Base-by-base conservation (phyloP, 306 rosid species). In the Phaseolus lunatus region DNA sequence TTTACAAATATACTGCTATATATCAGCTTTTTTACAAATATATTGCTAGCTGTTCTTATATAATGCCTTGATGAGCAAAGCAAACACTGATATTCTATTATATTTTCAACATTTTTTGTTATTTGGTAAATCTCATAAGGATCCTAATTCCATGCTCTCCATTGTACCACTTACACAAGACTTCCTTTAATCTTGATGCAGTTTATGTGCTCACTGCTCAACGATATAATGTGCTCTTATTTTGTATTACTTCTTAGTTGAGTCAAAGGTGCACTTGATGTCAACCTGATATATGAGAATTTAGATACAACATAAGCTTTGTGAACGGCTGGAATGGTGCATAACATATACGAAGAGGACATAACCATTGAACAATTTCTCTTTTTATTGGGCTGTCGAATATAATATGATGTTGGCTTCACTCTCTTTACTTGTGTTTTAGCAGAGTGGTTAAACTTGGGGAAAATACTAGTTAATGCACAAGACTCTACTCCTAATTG, bases 361-460 rank as follows among this genome's bases (percentile, higher is more conserved):
- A 49, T 35, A 72, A 33, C 16, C 63, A 52, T 29, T 13, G 44
- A 49, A 18, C 41, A 31, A 5, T 24, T 54, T 74, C 62, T 31
- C 12, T 15, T 45, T 61, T 23, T 16, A 18, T 48, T 35, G 11
- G 45, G 27, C 31, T 50, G 35, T 52, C 2, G 39, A 54, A 65
- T 80, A 64, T 9, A 37, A 12, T 43, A 16, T 73, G 58, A 57
- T 58, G 18, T 59, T 74, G 56, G 16, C 58, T 73, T 66, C 11
- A 18, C 35, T 18, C 48, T 37, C 9, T 64, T 8, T 26, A 63
- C 47, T 29, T n/a, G 23, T 62, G 29, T 2, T 62, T 62, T n/a
- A 5, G 44, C 48, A 33, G 69, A 33, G 70, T 31, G 45, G 13
- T 49, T 70, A 49, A n/a, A 64, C 10, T 35, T 33, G 2, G 37